Evolutionary conservation across 2,329 filamentous ascomycete genomes (phyloP), one percentile per base, ranked within the genome.

Genomic region (Trichoderma gracile): DNA sequence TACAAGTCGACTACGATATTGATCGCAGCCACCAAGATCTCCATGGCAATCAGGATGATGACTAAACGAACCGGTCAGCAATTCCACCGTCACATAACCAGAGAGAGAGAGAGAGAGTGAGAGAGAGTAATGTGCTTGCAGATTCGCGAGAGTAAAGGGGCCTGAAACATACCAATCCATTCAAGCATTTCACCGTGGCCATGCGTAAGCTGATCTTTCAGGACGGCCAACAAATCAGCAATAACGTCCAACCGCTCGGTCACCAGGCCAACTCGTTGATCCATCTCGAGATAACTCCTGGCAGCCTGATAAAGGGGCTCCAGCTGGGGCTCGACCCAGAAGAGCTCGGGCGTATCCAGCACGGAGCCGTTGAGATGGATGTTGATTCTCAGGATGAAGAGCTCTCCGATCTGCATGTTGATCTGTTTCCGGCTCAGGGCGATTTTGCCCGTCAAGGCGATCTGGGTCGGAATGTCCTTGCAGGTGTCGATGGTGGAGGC

Each of bases 351-450:
- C 10, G 93, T 96, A 76, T 99, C 95, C 45, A 99, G 88, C 6
- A 99, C 93, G 33, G 92, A 96, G 40, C 95, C 95, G 76, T 98
- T 97, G 57, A 99, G 84, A 78, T 99, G 96, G 73, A 99, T 98
- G 76, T 95, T 97, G 80, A 99, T 98, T 66, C 95, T 88, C 38
- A 99, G 81, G 73, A 99, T 98, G 78, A 99, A 99, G 61, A 99
- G 86, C 79, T 99, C 93, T 75, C 95, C 95, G 67, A 99, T 97
- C 78, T 98, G 93, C 93, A 98, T 98, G 81, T 98, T 98, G 82
- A 99, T 97, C 75, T 98, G 88, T 65, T 88, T 87, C 49, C 94
- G 88, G 65, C 89, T 92, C 65, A 99, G 86, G 63, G 91, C 89
- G 73, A 99, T 95, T 73, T 93, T 95, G 68, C 95, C 95, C 0